These are phyloP conservation scores for Nakataea oryzae DNA, from an alignment of 2,329 filamentous ascomycete species.

Conservation along the genomic window DNA sequence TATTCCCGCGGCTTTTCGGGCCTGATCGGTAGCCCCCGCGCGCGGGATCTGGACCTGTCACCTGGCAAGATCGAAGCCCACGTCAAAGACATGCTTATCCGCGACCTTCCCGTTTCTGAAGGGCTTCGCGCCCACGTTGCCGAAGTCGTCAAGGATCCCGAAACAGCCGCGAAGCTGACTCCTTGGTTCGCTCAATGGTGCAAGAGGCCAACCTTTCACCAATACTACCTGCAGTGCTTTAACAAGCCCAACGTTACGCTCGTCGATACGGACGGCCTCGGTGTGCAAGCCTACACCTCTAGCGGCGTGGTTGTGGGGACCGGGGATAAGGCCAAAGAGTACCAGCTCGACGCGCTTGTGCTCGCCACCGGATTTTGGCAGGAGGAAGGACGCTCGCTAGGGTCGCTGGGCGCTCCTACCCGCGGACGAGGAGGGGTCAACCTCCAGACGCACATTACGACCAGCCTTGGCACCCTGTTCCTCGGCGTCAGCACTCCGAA, in stretches of 20 bases:
- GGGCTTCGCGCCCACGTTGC: slow-evolving; percentile 34
- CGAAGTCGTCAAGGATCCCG: slow-evolving; percentile 38
- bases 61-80: slow-evolving; percentile 25
- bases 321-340: no score
- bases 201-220: slow-evolving; percentile 53
- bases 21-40: no score
- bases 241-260: slow-evolving; percentile 48
- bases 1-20: slow-evolving; percentile 25
- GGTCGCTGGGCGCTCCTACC: neutral
- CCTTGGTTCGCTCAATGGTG: slow-evolving; percentile 53
- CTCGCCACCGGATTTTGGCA: neutral
- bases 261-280: slow-evolving; percentile 46
- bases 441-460: neutral
- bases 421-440: neutral
- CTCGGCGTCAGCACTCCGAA: neutral
- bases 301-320: slow-evolving; percentile 34
- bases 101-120: slow-evolving; percentile 32
- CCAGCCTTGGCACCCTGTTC: neutral
- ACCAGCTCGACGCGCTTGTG: slow-evolving; percentile 24
- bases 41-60: slow-evolving; percentile 16
- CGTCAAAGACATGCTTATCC: slow-evolving; percentile 22
- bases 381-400: neutral
- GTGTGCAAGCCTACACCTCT: slow-evolving; percentile 33
- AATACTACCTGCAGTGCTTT: slow-evolving; percentile 47
- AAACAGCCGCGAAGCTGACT: slow-evolving; percentile 40